Percentiles rank a stretch among this genome's conserved stretches.
phyloP scores from a whole-genome alignment of 257 asterid genomes.

The Solanum chiquidenum region DNA sequence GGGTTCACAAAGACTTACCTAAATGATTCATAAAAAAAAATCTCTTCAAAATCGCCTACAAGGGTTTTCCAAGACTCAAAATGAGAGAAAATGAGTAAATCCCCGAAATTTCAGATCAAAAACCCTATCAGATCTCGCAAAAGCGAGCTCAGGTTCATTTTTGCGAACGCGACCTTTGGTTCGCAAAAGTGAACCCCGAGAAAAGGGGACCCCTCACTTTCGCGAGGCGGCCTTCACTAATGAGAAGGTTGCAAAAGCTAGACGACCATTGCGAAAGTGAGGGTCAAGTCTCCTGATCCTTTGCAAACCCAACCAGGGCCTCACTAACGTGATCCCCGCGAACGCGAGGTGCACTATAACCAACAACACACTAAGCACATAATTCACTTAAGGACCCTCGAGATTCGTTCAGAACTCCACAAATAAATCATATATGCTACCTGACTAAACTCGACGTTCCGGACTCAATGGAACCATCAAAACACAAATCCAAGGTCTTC shows the following conservation, averaged over 20 bases:
- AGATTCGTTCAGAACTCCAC: background rate
- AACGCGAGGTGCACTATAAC: background rate
- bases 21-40: too few species aligned
- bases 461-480: background rate
- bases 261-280: background rate
- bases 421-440: background rate
- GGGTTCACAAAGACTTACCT: background rate
- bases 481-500: background rate
- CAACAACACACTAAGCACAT: background rate
- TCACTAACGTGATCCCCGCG: background rate
- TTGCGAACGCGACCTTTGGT: background rate
- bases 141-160: background rate
- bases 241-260: background rate
- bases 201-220: background rate
- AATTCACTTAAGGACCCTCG: background rate
- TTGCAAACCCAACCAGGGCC: too few species aligned
- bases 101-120: background rate
- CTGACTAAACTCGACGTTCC: too few species aligned
- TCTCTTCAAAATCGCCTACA: background rate
- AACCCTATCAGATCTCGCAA: background rate
- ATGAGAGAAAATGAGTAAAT: background rate
- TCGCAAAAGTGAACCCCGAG: fast-evolving
- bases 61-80: background rate
- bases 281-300: background rate
- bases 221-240: background rate